Conservation (phyloP, 176 grass and related monocot species). For the Avena insularis region DNA sequence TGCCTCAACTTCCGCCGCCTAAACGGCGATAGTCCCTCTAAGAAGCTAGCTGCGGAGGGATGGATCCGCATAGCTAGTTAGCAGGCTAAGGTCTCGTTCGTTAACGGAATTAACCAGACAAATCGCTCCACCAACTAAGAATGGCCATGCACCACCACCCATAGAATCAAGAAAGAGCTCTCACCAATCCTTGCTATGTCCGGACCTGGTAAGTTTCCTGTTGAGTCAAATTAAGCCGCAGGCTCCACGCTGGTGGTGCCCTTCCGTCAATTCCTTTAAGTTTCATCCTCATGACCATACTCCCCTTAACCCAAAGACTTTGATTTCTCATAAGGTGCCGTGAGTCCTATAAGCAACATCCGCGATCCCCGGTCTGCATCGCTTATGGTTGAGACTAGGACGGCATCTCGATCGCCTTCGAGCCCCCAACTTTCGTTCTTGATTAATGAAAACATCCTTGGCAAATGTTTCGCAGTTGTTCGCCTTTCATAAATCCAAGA, state of each 20-base stretch:
- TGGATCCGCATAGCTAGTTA: slow-evolving; percentile 60
- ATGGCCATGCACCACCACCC: slow-evolving; percentile 55
- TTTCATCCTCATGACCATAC: no score
- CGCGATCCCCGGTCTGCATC: slow-evolving; percentile 63
- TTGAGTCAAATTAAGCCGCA: slow-evolving; percentile 53
- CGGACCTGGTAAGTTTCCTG: slow-evolving; percentile 64
- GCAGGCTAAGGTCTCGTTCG: slow-evolving; percentile 70
- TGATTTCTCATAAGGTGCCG: slow-evolving; percentile 45
- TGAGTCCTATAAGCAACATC: background rate
- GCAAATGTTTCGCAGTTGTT: slow-evolving; percentile 58
- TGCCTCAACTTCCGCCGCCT: slow-evolving; percentile 70
- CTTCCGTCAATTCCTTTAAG: no score
- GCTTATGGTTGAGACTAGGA: slow-evolving; percentile 62
- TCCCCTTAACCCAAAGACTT: slow-evolving; percentile 57
- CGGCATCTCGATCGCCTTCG: slow-evolving; percentile 76
- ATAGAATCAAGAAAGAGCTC: slow-evolving; percentile 72
- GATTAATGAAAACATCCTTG: slow-evolving; percentile 85
- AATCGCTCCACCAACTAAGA: slow-evolving; percentile 62
- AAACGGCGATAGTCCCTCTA: slow-evolving; percentile 85
- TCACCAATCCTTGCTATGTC: slow-evolving; percentile 7
- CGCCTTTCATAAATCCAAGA: background rate
- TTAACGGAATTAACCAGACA: slow-evolving; percentile 75
- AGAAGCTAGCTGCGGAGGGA: slow-evolving; percentile 87
- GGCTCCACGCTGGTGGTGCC: slow-evolving; percentile 6
- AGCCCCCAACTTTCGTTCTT: slow-evolving; percentile 67